Evolutionary conservation across 2,329 filamentous ascomycete genomes (phyloP).

Genomic region (Colletotrichum australisinense): DNA sequence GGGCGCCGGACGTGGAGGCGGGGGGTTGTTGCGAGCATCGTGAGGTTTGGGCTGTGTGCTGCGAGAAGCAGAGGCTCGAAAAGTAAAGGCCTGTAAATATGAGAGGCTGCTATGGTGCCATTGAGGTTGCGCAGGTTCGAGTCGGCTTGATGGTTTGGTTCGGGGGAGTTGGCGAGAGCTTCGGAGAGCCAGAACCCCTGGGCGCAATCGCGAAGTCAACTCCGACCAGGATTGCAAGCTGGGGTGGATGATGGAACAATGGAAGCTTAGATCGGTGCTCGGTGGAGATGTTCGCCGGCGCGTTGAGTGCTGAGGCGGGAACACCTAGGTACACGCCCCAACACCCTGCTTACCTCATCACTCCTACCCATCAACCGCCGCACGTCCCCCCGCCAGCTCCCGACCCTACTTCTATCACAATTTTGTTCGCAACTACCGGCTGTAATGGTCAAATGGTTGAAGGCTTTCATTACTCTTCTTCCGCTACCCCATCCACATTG

Average conservation of each 20-base stretch:
- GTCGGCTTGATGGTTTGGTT: background rate
- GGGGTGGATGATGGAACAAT: background rate
- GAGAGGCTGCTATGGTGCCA: constrained; percentile 13
- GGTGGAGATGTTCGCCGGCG: background rate
- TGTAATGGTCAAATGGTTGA: constrained; percentile 73
- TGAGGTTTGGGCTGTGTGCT: constrained; percentile 19
- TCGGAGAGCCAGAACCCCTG: background rate
- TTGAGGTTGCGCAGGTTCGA: background rate
- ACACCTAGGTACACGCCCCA: background rate
- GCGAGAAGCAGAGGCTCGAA: too few relatives aligned
- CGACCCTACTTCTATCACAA: background rate
- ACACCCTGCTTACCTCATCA: background rate
- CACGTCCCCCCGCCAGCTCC: background rate
- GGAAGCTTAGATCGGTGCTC: constrained; percentile 3
- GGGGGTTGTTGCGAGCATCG: constrained; percentile 72
- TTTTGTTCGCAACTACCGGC: constrained; percentile 46
- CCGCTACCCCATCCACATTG: constrained; percentile 65
- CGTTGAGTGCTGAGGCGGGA: background rate
- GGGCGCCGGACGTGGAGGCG: constrained; percentile 72
- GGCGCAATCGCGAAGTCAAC: background rate
- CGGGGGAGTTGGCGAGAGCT: background rate
- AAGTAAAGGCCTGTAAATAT: too few relatives aligned
- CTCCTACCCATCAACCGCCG: fast-evolving
- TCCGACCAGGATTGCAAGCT: background rate
- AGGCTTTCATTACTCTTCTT: constrained; percentile 65